Evolutionary conservation across 345 rosid species (phyloP), one percentile per base, ranked within the genome.

Genomic region (Bruguiera parviflora): DNA sequence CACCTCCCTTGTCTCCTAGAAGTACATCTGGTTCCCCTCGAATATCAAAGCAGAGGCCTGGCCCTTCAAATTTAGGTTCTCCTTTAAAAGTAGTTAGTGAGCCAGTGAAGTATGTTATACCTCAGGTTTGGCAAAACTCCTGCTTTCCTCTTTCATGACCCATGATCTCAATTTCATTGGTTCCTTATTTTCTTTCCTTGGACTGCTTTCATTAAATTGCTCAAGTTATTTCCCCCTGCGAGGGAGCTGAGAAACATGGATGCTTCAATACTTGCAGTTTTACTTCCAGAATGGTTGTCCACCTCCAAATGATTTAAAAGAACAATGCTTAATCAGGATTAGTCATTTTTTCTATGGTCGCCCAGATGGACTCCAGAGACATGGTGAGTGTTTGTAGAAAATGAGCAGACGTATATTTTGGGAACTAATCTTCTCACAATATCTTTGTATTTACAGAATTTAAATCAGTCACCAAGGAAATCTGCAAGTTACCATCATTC

Each of bases 1-100:
- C 96, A 39, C 99, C 99, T 71, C 97, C 99, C 7, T 93, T 95
- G 67, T 95, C 99, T 49, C 99, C 99, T 2, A 85, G 97, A 66
- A 95, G 96, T 74, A 70, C 85, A 3, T 78, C 93, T 49, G 90
- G 97, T 65, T 95, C 99, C 6, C 97, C 97, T 53, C 96, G 99
- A 46, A 69, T 83, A 20, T 80, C 76, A 55, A 95, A 86, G 70
- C 96, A 75, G 73, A 87, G 97, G 73, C 81, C 71, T 53, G 96
- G 98, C 43, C 97, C 81, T 57, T 95, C 96, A 64, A 84, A 88
- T 79, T 73, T 95, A 71, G 93, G 96, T 47, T 91, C 99, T 81
- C 91, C 97, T 2, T 59, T 92, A 49, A 95, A 92, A 87, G 84
- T 89, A 37, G 76, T 88, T 49, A 87, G 73, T 39, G 98, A 91